phyloP scores from a whole-genome alignment of 495 filamentous ascomycete genomes.

The Astrothelium subdiscretum region DNA sequence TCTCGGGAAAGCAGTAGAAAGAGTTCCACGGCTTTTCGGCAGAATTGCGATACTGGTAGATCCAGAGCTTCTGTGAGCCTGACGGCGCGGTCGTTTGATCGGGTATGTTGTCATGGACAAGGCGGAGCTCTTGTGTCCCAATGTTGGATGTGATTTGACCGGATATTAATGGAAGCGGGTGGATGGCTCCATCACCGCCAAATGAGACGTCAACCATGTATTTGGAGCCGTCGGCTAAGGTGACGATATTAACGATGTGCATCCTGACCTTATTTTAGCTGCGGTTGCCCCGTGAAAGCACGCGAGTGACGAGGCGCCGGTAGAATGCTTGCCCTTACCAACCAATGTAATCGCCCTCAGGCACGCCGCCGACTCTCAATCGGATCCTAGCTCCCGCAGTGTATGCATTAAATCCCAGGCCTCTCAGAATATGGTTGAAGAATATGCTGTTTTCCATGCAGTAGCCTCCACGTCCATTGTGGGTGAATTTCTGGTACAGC shows the following conservation, averaged over 20 bases:
- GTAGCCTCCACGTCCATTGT: slow-evolving; percentile 53
- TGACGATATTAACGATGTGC: slow-evolving; percentile 22
- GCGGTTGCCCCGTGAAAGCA: neutral
- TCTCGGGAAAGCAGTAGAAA: slow-evolving; percentile 46
- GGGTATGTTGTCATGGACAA: slow-evolving; percentile 17
- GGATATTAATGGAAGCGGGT: slow-evolving; percentile 12
- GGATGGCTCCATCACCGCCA: slow-evolving; percentile 52
- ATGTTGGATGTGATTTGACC: slow-evolving; percentile 8
- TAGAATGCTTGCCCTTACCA: slow-evolving; percentile 7
- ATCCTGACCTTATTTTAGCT: slow-evolving; percentile 2
- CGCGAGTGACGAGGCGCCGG: neutral
- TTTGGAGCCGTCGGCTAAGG: slow-evolving; percentile 6
- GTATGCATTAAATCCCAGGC: slow-evolving; percentile 46
- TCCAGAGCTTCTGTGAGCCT: slow-evolving; percentile 38
- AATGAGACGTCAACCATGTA: slow-evolving; percentile 64
- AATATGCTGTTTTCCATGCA: slow-evolving; percentile 68
- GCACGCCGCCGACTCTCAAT: slow-evolving; percentile 11
- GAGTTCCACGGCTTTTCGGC: slow-evolving; percentile 38
- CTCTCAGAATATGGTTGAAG: slow-evolving; percentile 51
- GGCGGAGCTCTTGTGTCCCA: slow-evolving; percentile 15
- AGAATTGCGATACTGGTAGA: slow-evolving; percentile 48
- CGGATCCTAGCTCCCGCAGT: slow-evolving; percentile 17
- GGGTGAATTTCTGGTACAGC: slow-evolving; percentile 50
- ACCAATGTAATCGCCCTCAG: slow-evolving; percentile 14
- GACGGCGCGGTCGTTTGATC: slow-evolving; percentile 7